Conservation (phyloP, 2,329 filamentous ascomycete species). For the Xylariomycetidae sp. region DNA sequence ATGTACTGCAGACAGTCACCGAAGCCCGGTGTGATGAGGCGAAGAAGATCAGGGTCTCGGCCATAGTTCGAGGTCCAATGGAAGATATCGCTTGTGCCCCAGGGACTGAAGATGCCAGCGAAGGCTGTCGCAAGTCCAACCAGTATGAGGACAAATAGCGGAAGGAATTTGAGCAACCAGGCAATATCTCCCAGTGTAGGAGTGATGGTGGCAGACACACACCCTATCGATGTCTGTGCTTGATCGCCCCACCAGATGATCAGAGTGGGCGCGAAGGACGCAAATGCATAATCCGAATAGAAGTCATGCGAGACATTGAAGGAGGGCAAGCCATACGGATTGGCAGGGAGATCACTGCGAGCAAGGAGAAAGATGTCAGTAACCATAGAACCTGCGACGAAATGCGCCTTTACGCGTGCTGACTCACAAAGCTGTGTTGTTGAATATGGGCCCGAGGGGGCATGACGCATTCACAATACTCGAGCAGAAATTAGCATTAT, state of each 20-base stretch:
- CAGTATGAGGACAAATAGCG: constrained; percentile 69
- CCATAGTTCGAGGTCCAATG: constrained; percentile 98
- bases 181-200: constrained; percentile 70
- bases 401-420: too few relatives aligned
- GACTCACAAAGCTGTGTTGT: constrained; percentile 33
- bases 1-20: constrained; percentile 96
- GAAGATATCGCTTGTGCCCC: constrained; percentile 86
- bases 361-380: too few relatives aligned
- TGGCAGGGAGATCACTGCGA: constrained; percentile 12
- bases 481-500: constrained; percentile 59
- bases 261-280: constrained; percentile 70
- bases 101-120: constrained; percentile 84
- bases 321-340: constrained; percentile 53
- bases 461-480: constrained; percentile 57
- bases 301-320: constrained; percentile 72
- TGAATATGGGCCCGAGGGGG: constrained; percentile 70
- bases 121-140: constrained; percentile 78
- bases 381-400: too few relatives aligned
- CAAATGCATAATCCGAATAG: constrained; percentile 76
- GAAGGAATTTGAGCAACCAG: constrained; percentile 68
- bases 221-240: constrained; percentile 61
- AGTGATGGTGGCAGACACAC: constrained; percentile 75
- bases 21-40: constrained; percentile 91
- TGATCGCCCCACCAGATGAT: constrained; percentile 69
- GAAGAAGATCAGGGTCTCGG: constrained; percentile 82